Evolutionary conservation across 371 early-diverging fungal species (phyloP).

Genomic region (Lichtheimia ramosa): DNA sequence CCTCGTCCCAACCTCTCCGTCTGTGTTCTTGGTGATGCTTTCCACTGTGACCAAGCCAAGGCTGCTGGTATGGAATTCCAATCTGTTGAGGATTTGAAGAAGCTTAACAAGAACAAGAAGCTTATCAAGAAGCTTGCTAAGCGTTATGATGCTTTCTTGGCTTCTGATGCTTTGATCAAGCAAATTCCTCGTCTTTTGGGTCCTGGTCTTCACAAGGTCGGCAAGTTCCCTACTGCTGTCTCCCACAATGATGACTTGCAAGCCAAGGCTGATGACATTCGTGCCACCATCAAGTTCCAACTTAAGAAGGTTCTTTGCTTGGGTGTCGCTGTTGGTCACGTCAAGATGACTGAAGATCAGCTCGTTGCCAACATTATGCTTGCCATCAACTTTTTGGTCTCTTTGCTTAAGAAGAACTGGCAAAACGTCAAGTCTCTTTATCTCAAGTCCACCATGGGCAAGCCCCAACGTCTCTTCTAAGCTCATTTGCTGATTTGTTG

Average conservation of each 20-base stretch:
- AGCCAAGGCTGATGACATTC: slow-evolving; percentile 92
- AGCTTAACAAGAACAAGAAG: slow-evolving; percentile 99
- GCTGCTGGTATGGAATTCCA: slow-evolving; percentile 90
- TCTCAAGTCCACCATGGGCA: slow-evolving; percentile 98
- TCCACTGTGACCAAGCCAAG: slow-evolving; percentile 95
- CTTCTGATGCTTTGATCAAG: slow-evolving; percentile 98
- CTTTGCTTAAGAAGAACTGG: slow-evolving; percentile 99
- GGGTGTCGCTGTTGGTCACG: slow-evolving; percentile 98
- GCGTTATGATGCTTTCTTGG: slow-evolving; percentile 96
- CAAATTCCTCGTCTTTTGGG: slow-evolving; percentile 98
- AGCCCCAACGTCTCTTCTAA: slow-evolving; percentile 86
- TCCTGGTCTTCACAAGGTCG: slow-evolving; percentile 96
- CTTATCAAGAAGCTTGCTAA: slow-evolving; percentile 97
- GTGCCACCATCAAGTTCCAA: slow-evolving; percentile 99
- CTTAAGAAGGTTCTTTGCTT: slow-evolving; percentile 98
- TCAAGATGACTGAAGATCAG: slow-evolving; percentile 94
- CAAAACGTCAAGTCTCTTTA: slow-evolving; percentile 98
- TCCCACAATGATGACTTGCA: slow-evolving; percentile 89
- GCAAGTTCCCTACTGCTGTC: slow-evolving; percentile 98
- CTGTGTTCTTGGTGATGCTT: slow-evolving; percentile 97
- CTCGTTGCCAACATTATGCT: slow-evolving; percentile 97
- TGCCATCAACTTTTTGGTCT: slow-evolving; percentile 97
- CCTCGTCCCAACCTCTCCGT: slow-evolving; percentile 96
- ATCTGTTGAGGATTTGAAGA: slow-evolving; percentile 98
- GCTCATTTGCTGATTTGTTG: slow-evolving; percentile 2